Evolutionary conservation across 306 rosid species (phyloP).

Genomic region (Ammopiptanthus mongolicus): DNA sequence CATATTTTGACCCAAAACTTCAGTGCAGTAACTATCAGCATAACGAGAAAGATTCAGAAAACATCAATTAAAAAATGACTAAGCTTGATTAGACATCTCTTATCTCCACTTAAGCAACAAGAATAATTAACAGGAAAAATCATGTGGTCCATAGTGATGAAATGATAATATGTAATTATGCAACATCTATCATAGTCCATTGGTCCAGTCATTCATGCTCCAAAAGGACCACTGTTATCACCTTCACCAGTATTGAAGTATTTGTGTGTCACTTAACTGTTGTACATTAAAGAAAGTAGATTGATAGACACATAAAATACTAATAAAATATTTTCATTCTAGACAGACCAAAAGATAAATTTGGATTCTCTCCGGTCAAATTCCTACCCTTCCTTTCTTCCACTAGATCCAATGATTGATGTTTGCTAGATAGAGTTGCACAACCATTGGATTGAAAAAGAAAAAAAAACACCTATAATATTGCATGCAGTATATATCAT

Average conservation of each 20-base stretch:
- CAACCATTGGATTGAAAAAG: too few species aligned
- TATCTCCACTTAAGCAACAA: conserved; percentile 34
- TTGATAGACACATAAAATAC: neutral
- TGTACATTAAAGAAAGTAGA: neutral
- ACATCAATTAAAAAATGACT: conserved; percentile 11
- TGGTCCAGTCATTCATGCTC: conserved; percentile 25
- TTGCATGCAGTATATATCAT: too few species aligned
- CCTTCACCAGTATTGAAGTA: neutral
- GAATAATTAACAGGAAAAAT: conserved; percentile 17
- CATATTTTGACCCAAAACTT: neutral
- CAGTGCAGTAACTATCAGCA: neutral
- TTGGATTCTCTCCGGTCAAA: too few species aligned
- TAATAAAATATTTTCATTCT: neutral
- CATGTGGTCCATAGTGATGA: conserved; percentile 15
- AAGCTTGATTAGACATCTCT: conserved; percentile 18
- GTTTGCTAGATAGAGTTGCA: too few species aligned
- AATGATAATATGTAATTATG: conserved; percentile 18
- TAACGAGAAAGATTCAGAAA: neutral
- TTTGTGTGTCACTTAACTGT: conserved; percentile 24
- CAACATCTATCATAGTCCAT: conserved; percentile 24
- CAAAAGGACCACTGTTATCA: conserved; percentile 28
- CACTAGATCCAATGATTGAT: too few species aligned
- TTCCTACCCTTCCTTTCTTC: too few species aligned
- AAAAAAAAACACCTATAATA: too few species aligned
- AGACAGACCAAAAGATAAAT: conserved; percentile 19